A percentile compares a stretch with the other conserved stretches of the same genome.
These are phyloP conservation scores for Mychonastes homosphaera DNA, from an alignment of 139 green algal species.

Conservation along the genomic window DNA sequence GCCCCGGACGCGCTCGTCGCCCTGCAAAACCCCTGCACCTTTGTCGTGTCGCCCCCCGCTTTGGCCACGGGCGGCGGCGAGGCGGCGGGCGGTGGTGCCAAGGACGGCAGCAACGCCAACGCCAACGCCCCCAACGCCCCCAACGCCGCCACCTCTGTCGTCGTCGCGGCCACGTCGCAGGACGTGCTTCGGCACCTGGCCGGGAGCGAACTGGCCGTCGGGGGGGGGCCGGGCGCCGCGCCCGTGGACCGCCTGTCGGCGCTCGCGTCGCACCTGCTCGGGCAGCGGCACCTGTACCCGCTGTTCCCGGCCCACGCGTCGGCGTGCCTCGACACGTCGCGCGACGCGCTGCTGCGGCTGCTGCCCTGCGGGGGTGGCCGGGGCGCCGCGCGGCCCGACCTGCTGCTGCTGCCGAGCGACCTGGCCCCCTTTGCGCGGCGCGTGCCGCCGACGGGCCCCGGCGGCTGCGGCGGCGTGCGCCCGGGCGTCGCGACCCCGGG, in stretches of 20 bases:
- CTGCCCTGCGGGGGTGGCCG: no score
- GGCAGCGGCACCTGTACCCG: conserved; percentile 76
- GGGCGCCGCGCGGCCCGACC: conserved; percentile 58
- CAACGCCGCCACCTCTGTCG: conserved; percentile 19
- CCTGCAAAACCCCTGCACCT: conserved; percentile 27
- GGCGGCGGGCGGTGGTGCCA: neutral
- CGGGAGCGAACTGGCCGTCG: conserved; percentile 30
- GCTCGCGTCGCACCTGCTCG: conserved; percentile 64
- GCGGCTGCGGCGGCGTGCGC: neutral
- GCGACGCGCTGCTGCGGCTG: conserved; percentile 45
- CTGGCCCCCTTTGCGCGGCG: conserved; percentile 80
- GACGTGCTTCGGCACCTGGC: conserved; percentile 29
- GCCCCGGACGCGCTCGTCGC: conserved; percentile 4
- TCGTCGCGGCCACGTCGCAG: conserved; percentile 15
- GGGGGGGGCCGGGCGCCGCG: neutral
- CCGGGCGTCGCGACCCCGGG: neutral
- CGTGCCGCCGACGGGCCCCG: conserved; percentile 8
- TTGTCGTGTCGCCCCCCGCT: conserved; percentile 14
- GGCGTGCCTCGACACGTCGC: conserved; percentile 59
- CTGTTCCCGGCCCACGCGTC: conserved; percentile 67
- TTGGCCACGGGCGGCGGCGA: neutral
- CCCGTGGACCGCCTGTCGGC: conserved; percentile 58
- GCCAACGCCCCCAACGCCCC: conserved; percentile 30
- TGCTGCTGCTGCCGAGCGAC: conserved; percentile 90
- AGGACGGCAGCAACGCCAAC: neutral